Conservation (phyloP, 306 rosid genomes). For the Casuarina glauca region DNA sequence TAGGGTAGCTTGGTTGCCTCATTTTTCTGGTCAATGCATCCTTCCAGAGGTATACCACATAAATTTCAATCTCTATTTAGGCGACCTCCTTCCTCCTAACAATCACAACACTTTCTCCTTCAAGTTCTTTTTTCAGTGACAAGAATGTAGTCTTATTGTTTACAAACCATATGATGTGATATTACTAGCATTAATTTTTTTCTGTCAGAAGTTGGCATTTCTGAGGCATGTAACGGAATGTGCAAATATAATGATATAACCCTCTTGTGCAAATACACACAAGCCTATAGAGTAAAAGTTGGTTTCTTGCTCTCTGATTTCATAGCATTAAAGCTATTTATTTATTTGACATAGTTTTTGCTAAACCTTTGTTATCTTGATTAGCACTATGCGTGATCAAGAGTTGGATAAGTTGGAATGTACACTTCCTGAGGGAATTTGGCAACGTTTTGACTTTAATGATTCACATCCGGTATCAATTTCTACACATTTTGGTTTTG, state of each 20-base stretch:
- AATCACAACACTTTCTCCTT: background rate
- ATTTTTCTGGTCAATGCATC: background rate
- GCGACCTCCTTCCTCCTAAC: background rate
- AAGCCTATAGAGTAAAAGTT: background rate
- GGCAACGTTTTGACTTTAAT: conserved; percentile 77
- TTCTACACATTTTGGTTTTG: conserved; percentile 7
- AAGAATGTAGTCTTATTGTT: background rate
- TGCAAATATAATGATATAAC: background rate
- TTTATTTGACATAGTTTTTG: conserved; percentile 15
- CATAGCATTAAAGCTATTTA: background rate
- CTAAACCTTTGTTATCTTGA: conserved; percentile 37
- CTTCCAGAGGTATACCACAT: background rate
- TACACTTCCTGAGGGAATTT: conserved; percentile 75
- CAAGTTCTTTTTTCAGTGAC: background rate
- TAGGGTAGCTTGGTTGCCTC: background rate
- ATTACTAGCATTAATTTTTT: background rate
- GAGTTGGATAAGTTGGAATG: conserved; percentile 48
- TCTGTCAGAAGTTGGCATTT: background rate
- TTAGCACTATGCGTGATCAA: conserved; percentile 58
- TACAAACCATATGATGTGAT: background rate
- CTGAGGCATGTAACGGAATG: conserved; percentile 17
- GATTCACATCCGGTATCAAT: conserved; percentile 75
- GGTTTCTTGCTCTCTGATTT: conserved; percentile 3
- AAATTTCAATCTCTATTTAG: background rate
- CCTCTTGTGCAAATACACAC: background rate